Conservation (phyloP, 257 asterid genomes). For the Nicotiana attenuata region DNA sequence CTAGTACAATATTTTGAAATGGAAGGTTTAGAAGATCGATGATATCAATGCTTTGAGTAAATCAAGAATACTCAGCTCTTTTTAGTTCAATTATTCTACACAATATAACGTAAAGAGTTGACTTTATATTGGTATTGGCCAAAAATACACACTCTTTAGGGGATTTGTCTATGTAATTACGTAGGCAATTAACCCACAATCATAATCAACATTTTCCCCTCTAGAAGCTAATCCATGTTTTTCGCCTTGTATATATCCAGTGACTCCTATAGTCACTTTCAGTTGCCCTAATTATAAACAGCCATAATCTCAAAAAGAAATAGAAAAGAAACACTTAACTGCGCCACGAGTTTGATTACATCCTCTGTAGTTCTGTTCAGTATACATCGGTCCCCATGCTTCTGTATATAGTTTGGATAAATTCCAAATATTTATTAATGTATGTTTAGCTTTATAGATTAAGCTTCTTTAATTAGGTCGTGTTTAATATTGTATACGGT, state of each 20-base stretch:
- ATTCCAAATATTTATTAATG: not conserved
- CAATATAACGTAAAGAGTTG: not conserved
- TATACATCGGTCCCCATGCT: not conserved
- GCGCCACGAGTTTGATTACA: not conserved
- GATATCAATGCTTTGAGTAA: not conserved
- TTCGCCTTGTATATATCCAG: not conserved
- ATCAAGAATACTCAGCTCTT: not conserved
- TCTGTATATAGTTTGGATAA: not conserved
- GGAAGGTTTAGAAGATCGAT: not conserved
- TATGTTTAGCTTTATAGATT: not conserved
- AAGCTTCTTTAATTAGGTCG: not conserved
- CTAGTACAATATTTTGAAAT: not conserved
- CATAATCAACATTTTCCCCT: not conserved
- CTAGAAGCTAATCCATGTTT: not conserved
- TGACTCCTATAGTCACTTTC: not conserved
- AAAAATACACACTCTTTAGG: not conserved
- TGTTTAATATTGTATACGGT: not conserved
- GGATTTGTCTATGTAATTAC: too few species aligned
- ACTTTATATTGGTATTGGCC: not conserved
- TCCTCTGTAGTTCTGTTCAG: not conserved
- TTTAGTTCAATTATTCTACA: not conserved
- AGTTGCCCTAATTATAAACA: not conserved
- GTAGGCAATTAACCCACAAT: not conserved
- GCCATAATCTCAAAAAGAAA: not conserved
- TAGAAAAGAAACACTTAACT: not conserved